Percentiles rank a stretch among this genome's conserved stretches.
These are phyloP conservation scores for Euryodendron excelsum DNA, from an alignment of 148 eudicot species.

Conservation along the genomic window DNA sequence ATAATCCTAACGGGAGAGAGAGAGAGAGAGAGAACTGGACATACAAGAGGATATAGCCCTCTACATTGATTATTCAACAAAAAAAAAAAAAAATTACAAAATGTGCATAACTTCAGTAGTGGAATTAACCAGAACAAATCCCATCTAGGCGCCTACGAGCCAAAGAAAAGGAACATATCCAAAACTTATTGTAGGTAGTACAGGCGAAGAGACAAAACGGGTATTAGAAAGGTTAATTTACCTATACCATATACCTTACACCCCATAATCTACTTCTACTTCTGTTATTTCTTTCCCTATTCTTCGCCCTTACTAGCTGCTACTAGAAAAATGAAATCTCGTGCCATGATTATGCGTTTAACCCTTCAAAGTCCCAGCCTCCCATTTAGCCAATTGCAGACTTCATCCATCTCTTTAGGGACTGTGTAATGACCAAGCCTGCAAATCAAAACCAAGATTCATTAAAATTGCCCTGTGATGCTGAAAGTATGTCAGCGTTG, in stretches of 20 bases:
- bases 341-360: not conserved
- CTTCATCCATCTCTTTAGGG: slow-evolving; percentile 91
- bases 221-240: slow-evolving; percentile 17
- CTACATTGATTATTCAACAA: slow-evolving; percentile 3
- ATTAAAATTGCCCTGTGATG: not conserved
- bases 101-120: slow-evolving; percentile 13
- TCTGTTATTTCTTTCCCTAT: slow-evolving; percentile 13
- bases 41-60: not conserved
- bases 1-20: too few species aligned
- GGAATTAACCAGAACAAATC: slow-evolving; percentile 4
- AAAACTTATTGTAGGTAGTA: not conserved
- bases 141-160: not conserved
- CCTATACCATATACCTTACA: slow-evolving; percentile 13
- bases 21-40: not conserved
- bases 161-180: not conserved
- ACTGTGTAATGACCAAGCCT: slow-evolving; percentile 90
- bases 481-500: not conserved
- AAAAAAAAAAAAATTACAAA: slow-evolving; percentile 7
- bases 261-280: not conserved
- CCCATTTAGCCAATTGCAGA: slow-evolving; percentile 62
- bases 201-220: not conserved
- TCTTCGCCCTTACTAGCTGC: slow-evolving; percentile 6
- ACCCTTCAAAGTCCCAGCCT: slow-evolving; percentile 38
- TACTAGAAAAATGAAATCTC: not conserved
- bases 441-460: slow-evolving; percentile 22